Base-by-base conservation (phyloP, 2,329 filamentous ascomycete genomes). In the Conoideocrella luteorostrata region DNA sequence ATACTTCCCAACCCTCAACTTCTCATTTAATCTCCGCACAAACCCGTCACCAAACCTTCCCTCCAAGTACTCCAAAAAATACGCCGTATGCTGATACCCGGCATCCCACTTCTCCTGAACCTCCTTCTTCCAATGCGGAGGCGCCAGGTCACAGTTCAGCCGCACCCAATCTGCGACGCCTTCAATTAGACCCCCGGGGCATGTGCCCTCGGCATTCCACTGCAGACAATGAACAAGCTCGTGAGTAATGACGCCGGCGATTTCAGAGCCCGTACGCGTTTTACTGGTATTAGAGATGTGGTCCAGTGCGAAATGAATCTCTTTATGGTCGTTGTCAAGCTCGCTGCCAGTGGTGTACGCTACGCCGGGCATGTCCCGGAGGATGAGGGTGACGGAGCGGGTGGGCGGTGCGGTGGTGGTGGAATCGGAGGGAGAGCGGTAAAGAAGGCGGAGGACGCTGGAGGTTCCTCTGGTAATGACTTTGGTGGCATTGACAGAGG, bases 141-240 rank as follows among this genome's bases (percentile, higher is more conserved):
- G 88, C 7, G 72, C 78, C 22, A 94, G 73, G 0, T 75, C 77
- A 39, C 82, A 82, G 50, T 79, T 80, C 48, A 97, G 67, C 2
- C 91, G 77, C 20, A 97, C 90, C 78, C 88, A 97, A 65, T 97
- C 93, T 17, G 91, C 91, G 42, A 97, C 80, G 1, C 91, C 91
- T 64, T 97, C 91, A 44, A 95, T 83, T 37, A 97, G 65, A 0
- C 93, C 93, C 1, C 83, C 83, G 0, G 85, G 85, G 34, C 80
- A 78, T 4, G 68, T 68, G 2, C 71, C 73, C 17, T 55, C 68
- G 2, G 73, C 84, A 54, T 88, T 83, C 65, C 87, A 85, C 64
- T 97, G 91, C 67, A 86, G 94, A 66, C 89, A 96, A 68, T 97
- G 93, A 12, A 97, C 91, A 49, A 96, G 82, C 66, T 97, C 91